Evolutionary conservation across 1,284 basidiomycete genomes (phyloP), one percentile per base, ranked within the genome.

Genomic region (Malassezia pachydermatis): DNA sequence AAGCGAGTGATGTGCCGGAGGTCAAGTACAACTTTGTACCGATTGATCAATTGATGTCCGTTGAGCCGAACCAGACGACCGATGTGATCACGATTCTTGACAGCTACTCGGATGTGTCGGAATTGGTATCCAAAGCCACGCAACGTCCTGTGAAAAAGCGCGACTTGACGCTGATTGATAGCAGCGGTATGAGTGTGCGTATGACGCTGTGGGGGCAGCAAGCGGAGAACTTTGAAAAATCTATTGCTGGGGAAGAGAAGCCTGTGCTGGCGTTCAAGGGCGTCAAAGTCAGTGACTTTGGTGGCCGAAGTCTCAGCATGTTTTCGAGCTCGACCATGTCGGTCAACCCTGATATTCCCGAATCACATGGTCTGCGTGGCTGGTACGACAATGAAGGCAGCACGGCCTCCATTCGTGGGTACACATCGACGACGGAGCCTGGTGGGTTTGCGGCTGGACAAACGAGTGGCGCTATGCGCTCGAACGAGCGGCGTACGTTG

Each of bases 151-250:
- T 71, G 9, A 54, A 62, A 51, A 71, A 71, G 59, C 53, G 68
- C 17, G 68, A 69, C 45, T 47, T 71, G 39, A 83, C 80, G 1
- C 75, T 99, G 14, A 88, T 90, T 13, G 94, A 99, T 71, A 80
- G 80, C 55, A 84, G 86, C 8, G 79, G 79, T 25, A 88, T 78
- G 70, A 81, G 82, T 27, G 83, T 92, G 29, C 80, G 86, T 24
- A 73, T 96, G 58, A 98, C 94, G 2, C 76, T 98, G 5, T 99
- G 94, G 92, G 94, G 92, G 24, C 89, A 86, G 72, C 84, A 86
- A 70, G 94, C 92, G 1, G 89, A 96, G 69, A 79, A 79, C 38
- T 98, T 84, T 54, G 57, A 60, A 27, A 57, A 57, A 40, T 59
- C 60, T 14, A 51, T 58, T 5, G 64, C 58, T 41, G 56, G 58